Evolutionary conservation across 768 basidiomycete species (phyloP).

Genomic region (Hygrophorus pudorinus): DNA sequence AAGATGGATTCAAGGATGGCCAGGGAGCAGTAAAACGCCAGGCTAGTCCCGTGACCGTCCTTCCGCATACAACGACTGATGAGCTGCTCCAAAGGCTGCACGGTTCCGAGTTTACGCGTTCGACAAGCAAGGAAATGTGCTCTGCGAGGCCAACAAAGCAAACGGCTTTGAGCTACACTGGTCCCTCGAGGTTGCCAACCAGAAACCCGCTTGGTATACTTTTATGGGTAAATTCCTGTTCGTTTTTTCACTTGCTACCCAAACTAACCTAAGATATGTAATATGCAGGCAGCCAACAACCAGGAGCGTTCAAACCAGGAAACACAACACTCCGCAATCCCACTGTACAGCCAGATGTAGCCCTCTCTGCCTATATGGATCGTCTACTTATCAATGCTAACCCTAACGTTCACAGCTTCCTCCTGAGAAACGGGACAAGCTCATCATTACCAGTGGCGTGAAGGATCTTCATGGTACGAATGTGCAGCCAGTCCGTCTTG

Average conservation of each 20-base stretch:
- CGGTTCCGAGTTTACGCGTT: conserved; percentile 24
- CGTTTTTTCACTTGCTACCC: no score
- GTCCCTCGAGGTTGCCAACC: conserved; percentile 25
- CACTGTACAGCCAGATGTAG: no score
- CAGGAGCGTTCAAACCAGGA: no score
- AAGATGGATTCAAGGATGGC: not conserved
- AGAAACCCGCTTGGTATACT: no score
- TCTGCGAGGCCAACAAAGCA: conserved; percentile 19
- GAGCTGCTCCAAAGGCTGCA: conserved; percentile 15
- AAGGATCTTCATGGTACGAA: not conserved
- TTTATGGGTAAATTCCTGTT: no score
- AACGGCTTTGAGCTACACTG: conserved; percentile 16
- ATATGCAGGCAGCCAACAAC: not conserved
- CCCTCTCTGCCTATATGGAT: no score
- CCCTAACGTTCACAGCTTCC: not conserved
- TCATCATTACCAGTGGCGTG: not conserved
- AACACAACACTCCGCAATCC: no score
- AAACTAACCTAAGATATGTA: conserved; percentile 11
- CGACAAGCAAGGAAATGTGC: conserved; percentile 13
- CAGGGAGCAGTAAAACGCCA: not conserved
- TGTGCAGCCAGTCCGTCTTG: conserved; percentile 6
- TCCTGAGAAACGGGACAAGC: not conserved
- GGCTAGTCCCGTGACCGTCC: not conserved
- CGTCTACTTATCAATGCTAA: not conserved
- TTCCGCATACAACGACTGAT: not conserved